These are phyloP conservation scores for Penicillium polonicum DNA, from an alignment of 2,329 filamentous ascomycete genomes.

Conservation along the genomic window DNA sequence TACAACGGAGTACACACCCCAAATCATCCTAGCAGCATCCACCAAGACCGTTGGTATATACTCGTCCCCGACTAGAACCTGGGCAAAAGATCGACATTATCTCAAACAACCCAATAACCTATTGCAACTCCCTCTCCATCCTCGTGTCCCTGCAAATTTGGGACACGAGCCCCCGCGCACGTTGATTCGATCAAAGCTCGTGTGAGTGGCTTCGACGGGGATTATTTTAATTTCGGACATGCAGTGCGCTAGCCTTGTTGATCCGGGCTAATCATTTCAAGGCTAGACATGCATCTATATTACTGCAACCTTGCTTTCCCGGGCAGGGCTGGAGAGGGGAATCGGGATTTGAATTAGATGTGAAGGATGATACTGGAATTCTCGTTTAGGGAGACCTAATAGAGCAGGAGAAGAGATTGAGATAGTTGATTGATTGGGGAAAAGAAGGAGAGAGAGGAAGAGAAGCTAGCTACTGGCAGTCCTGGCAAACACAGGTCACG, in stretches of 20 bases:
- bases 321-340: background rate
- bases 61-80: background rate
- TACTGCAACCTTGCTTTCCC: background rate
- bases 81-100: slow-evolving; percentile 8
- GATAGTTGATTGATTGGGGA: no score
- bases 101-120: slow-evolving; percentile 4
- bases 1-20: background rate
- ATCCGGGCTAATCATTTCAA: background rate
- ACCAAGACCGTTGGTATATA: background rate
- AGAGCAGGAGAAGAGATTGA: no score
- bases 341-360: background rate
- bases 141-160: slow-evolving; percentile 10
- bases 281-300: background rate
- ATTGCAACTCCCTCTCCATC: background rate
- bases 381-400: background rate
- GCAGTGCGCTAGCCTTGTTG: background rate
- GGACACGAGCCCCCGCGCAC: background rate
- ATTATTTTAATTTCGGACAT: background rate
- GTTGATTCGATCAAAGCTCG: slow-evolving; percentile 1
- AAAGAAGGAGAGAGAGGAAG: no score
- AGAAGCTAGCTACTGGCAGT: no score
- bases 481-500: no score
- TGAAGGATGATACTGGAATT: background rate
- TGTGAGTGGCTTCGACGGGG: background rate
- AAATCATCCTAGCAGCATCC: background rate